Evolutionary conservation across 192 early-diverging fungal genomes (phyloP).

Genomic region (Mortierella antarctica): DNA sequence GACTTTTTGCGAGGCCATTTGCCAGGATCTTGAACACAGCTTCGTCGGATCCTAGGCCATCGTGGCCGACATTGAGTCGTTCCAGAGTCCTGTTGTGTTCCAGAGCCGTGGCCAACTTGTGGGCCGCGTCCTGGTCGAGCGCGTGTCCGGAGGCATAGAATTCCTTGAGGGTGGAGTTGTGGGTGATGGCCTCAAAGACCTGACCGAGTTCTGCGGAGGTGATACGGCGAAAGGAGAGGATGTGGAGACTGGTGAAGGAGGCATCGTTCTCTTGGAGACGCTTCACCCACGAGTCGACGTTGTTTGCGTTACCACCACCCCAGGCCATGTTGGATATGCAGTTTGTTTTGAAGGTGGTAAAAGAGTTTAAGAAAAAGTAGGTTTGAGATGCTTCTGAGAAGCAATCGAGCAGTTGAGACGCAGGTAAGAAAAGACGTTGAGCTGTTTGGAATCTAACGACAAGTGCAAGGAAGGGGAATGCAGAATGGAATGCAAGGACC

Average conservation of each 20-base stretch:
- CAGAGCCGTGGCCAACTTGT: slow-evolving; percentile 45
- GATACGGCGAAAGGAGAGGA: slow-evolving; percentile 63
- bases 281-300: slow-evolving; percentile 61
- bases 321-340: slow-evolving; percentile 57
- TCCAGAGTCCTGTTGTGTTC: slow-evolving; percentile 57
- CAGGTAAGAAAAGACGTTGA: background rate
- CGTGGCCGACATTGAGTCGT: slow-evolving; percentile 55
- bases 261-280: slow-evolving; percentile 60
- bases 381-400: background rate
- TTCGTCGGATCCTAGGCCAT: slow-evolving; percentile 40
- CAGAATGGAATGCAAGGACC: slow-evolving; percentile 9
- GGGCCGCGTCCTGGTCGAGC: slow-evolving; percentile 48
- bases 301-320: slow-evolving; percentile 59
- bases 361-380: slow-evolving; percentile 7
- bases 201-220: slow-evolving; percentile 52
- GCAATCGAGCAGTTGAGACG: slow-evolving; percentile 1
- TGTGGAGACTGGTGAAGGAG: slow-evolving; percentile 60
- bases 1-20: slow-evolving; percentile 58
- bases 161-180: slow-evolving; percentile 59
- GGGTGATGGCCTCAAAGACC: slow-evolving; percentile 56
- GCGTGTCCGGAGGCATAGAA: slow-evolving; percentile 64
- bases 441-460: too few species aligned
- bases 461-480: slow-evolving; percentile 6
- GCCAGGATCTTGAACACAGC: slow-evolving; percentile 43
- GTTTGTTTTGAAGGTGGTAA: background rate